A percentile compares a stretch with the other conserved stretches of the same genome.
phyloP scores from a whole-genome alignment of 78 protist genomes.

The Trichosphaerium sp. region DNA sequence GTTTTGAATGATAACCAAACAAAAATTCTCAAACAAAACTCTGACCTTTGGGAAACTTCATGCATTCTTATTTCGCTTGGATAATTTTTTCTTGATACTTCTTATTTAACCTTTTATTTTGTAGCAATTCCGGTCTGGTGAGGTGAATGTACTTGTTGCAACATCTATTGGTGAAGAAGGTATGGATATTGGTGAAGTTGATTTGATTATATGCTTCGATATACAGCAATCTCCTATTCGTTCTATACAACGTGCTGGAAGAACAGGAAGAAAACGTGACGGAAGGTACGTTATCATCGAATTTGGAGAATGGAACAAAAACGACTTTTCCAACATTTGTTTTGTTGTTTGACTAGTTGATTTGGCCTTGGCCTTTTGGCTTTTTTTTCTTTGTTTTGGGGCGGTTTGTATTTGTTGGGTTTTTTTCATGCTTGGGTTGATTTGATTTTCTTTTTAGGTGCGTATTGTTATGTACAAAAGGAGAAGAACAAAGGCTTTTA shows the following conservation, averaged over 20 bases:
- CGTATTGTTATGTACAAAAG: too few species aligned
- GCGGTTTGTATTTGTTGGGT: too few species aligned
- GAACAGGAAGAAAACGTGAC: conserved; percentile 84
- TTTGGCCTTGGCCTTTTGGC: too few species aligned
- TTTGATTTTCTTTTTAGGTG: too few species aligned
- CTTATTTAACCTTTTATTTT: conserved; percentile 7
- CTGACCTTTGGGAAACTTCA: not conserved
- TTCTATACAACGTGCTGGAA: conserved; percentile 84
- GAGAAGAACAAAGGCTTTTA: too few species aligned
- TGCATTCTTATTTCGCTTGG: too few species aligned
- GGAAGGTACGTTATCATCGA: conserved; percentile 57
- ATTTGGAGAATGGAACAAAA: too few species aligned
- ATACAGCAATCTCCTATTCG: conserved; percentile 45
- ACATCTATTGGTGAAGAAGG: conserved; percentile 93
- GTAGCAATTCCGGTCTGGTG: conserved; percentile 49
- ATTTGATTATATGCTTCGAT: conserved; percentile 84
- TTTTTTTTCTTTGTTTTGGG: too few species aligned
- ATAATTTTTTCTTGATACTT: conserved; percentile 3
- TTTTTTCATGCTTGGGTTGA: too few species aligned
- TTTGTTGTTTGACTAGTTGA: too few species aligned
- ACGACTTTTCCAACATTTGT: too few species aligned
- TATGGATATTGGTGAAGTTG: conserved; percentile 76
- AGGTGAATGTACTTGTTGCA: conserved; percentile 69
- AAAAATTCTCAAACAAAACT: not conserved
- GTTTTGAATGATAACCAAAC: conserved; percentile 19